Conservation (phyloP, 2,329 filamentous ascomycete species). For the Hypoxylon sp. region DNA sequence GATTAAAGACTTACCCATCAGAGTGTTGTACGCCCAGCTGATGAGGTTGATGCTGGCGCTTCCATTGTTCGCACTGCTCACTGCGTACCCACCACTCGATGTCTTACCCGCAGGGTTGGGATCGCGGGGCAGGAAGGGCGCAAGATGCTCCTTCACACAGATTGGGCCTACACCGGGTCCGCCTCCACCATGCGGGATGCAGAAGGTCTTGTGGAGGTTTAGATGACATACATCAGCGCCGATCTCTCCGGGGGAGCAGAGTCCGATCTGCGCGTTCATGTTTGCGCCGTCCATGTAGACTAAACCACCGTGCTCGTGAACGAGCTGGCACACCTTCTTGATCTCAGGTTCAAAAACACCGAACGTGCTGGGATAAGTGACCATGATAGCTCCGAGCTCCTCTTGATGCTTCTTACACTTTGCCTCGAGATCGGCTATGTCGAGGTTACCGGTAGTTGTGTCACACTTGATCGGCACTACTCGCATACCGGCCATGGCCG, state of each 20-base stretch:
- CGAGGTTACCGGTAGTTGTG: conserved; percentile 87
- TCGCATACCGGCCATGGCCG: conserved; percentile 95
- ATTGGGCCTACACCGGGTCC: conserved; percentile 95
- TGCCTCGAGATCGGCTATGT: conserved; percentile 85
- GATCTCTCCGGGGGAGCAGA: conserved; percentile 95
- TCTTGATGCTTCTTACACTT: conserved; percentile 92
- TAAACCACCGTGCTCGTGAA: conserved; percentile 89
- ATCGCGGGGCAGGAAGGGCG: conserved; percentile 80
- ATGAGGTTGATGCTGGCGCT: conserved; percentile 94
- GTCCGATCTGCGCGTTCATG: conserved; percentile 97
- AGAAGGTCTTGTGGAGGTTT: conserved; percentile 99
- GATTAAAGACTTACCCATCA: conserved; percentile 77
- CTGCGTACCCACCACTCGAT: conserved; percentile 65
- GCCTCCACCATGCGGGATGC: conserved; percentile 95
- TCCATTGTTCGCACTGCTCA: conserved; percentile 87
- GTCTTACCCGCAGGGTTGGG: conserved; percentile 28
- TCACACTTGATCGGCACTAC: conserved; percentile 95
- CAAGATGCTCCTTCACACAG: conserved; percentile 86
- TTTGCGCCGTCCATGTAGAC: conserved; percentile 99
- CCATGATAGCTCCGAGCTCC: conserved; percentile 92
- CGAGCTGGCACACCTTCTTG: conserved; percentile 86
- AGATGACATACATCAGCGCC: conserved; percentile 97
- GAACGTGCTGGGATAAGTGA: conserved; percentile 96
- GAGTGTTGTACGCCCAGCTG: conserved; percentile 93
- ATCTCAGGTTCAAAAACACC: conserved; percentile 94